These are phyloP conservation scores for Acrocalymma vagum DNA, from an alignment of 2,329 filamentous ascomycete genomes.

Conservation along the genomic window DNA sequence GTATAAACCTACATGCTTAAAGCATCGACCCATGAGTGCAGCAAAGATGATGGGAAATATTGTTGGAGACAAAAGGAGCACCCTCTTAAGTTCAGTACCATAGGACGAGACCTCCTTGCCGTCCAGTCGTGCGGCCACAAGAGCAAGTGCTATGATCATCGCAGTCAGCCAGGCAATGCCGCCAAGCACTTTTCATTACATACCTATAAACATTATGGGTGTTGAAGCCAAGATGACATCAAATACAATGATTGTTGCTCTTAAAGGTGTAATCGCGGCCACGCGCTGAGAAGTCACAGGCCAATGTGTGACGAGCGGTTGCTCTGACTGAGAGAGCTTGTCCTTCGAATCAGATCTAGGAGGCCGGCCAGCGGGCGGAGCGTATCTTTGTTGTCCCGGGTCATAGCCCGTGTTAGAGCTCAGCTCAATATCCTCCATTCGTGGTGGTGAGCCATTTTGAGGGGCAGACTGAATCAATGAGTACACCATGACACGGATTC, in stretches of 20 bases:
- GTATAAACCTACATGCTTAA: constrained; percentile 33
- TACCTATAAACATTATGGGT: constrained; percentile 38
- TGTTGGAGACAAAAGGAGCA: constrained; percentile 34
- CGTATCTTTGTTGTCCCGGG: constrained; percentile 8
- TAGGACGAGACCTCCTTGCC: constrained; percentile 22
- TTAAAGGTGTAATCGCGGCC: constrained; percentile 26
- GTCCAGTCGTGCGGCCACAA: constrained; percentile 30
- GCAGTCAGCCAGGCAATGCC: no score
- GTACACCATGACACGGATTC: no score
- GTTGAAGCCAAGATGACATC: constrained; percentile 32
- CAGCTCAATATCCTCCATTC: constrained; percentile 13
- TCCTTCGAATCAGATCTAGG: constrained; percentile 9
- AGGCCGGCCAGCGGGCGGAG: constrained; percentile 8
- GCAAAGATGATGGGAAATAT: constrained; percentile 41
- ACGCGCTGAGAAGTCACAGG: constrained; percentile 26
- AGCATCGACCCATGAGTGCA: constrained; percentile 38
- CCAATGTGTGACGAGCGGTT: constrained; percentile 12
- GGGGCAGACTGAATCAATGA: no score
- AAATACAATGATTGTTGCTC: constrained; percentile 26
- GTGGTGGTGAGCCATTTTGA: constrained; percentile 1
- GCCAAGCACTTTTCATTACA: background rate
- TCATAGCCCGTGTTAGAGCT: constrained; percentile 17
- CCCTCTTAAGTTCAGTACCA: constrained; percentile 22
- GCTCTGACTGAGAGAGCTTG: constrained; percentile 3
- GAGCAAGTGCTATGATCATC: constrained; percentile 35